A percentile compares a stretch with the other conserved stretches of the same genome.
phyloP scores from a whole-genome alignment of 2,329 filamentous ascomycete species.

The Helotiales sp. region DNA sequence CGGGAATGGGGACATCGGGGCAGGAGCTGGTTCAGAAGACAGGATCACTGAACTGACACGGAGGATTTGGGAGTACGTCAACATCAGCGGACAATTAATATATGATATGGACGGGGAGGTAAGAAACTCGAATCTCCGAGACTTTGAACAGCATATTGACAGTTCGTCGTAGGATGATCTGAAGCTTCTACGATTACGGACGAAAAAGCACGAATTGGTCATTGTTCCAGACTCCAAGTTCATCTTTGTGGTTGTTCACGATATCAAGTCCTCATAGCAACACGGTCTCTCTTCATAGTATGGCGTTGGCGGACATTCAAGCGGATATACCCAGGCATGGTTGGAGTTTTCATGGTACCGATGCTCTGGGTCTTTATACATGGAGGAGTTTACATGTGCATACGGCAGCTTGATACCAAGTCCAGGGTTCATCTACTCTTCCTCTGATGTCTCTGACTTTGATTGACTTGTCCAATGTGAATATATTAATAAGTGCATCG shows the following conservation, averaged over 20 bases:
- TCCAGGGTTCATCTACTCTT: no score
- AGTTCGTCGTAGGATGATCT: conserved; percentile 63
- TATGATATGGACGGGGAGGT: conserved; percentile 72
- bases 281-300: background rate
- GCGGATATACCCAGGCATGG: background rate
- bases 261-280: conserved; percentile 67
- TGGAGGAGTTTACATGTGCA: no score
- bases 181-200: conserved; percentile 72
- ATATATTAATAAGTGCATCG: no score
- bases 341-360: background rate
- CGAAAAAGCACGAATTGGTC: conserved; percentile 83
- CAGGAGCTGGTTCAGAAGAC: background rate
- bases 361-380: no score
- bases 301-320: conserved; percentile 2
- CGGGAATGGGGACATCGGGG: background rate
- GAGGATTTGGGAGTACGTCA: conserved; percentile 76
- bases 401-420: no score
- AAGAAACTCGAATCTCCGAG: conserved; percentile 16
- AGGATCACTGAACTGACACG: conserved; percentile 60
- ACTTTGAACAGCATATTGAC: no score
- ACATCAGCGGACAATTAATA: conserved; percentile 67
- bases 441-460: no score
- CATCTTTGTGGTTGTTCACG: conserved; percentile 76
- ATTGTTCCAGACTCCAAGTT: conserved; percentile 81
- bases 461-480: background rate